Percentiles rank a stretch among this genome's conserved stretches.
These are phyloP conservation scores for Rehmannia glutinosa DNA, from an alignment of 257 asterid species.

Conservation along the genomic window DNA sequence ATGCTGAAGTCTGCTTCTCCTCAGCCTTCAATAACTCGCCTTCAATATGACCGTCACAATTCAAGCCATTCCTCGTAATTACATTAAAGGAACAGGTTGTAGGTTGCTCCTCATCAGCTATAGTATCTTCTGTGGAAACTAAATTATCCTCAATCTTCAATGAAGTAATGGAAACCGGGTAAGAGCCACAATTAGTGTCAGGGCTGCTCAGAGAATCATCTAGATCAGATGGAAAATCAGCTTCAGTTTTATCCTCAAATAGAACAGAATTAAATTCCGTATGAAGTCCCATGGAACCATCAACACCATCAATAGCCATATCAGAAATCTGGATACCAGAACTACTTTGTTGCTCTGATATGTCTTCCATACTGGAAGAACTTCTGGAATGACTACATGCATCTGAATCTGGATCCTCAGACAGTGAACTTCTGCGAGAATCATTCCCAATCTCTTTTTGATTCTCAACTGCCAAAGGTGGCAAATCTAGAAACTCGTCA, in stretches of 20 bases:
- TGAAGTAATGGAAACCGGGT: slow-evolving; percentile 7
- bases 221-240: slow-evolving; percentile 28
- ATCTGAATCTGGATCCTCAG: slow-evolving; percentile 27
- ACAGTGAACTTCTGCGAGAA: slow-evolving; percentile 15
- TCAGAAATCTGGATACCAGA: slow-evolving; percentile 32
- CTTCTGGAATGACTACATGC: slow-evolving; percentile 17
- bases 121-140: slow-evolving; percentile 16
- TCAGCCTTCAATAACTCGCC: slow-evolving; percentile 23
- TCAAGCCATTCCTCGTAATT: slow-evolving; percentile 19
- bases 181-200: slow-evolving; percentile 22
- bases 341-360: slow-evolving; percentile 22
- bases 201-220: slow-evolving; percentile 22
- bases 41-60: slow-evolving; percentile 22
- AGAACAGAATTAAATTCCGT: slow-evolving; percentile 20
- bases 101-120: slow-evolving; percentile 31
- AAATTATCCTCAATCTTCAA: slow-evolving; percentile 26
- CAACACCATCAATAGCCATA: slow-evolving; percentile 8
- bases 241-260: slow-evolving; percentile 17
- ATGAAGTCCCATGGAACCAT: slow-evolving; percentile 17
- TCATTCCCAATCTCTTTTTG: slow-evolving; percentile 13
- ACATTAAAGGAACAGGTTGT: slow-evolving; percentile 19
- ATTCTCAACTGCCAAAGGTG: slow-evolving; percentile 26
- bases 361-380: slow-evolving; percentile 25
- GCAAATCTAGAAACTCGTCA: slow-evolving; percentile 23
- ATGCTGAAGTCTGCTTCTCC: slow-evolving; percentile 28